Evolutionary conservation across 345 rosid genomes (phyloP).

Genomic region (Euphorbia lathyris): DNA sequence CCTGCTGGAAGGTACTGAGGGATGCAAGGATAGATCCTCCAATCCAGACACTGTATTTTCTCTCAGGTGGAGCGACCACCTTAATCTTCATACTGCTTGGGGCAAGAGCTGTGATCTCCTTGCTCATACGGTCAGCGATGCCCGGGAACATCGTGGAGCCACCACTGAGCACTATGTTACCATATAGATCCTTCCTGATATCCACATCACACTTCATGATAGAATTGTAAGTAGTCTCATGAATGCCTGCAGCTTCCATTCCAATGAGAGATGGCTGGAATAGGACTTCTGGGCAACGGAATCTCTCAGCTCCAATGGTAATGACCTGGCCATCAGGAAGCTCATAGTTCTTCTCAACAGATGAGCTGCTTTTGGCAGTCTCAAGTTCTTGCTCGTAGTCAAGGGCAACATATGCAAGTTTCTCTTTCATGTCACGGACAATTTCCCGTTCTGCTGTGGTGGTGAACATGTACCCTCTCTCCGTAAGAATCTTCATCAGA

Average conservation of each 20-base stretch:
- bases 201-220: not conserved
- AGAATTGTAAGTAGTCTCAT: not conserved
- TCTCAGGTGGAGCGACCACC: not conserved
- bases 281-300: constrained; percentile 32
- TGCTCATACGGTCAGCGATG: constrained; percentile 33
- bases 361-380: constrained; percentile 28
- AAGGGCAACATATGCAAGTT: constrained; percentile 30
- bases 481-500: constrained; percentile 31
- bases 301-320: constrained; percentile 34
- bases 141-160: constrained; percentile 35
- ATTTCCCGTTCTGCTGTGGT: constrained; percentile 37
- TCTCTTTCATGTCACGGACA: constrained; percentile 36
- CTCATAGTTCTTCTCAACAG: constrained; percentile 30
- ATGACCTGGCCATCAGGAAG: constrained; percentile 13
- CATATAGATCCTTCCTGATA: constrained; percentile 26
- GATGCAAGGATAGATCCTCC: constrained; percentile 20
- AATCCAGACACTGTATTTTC: not conserved
- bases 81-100: constrained; percentile 11
- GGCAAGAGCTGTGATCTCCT: constrained; percentile 31
- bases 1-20: constrained; percentile 28
- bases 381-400: constrained; percentile 30
- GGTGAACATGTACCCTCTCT: constrained; percentile 33
- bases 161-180: constrained; percentile 35
- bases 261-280: constrained; percentile 36
- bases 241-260: constrained; percentile 4